Evolutionary conservation across 1,284 basidiomycete genomes (phyloP).

Genomic region (Porogramme epimiltina): DNA sequence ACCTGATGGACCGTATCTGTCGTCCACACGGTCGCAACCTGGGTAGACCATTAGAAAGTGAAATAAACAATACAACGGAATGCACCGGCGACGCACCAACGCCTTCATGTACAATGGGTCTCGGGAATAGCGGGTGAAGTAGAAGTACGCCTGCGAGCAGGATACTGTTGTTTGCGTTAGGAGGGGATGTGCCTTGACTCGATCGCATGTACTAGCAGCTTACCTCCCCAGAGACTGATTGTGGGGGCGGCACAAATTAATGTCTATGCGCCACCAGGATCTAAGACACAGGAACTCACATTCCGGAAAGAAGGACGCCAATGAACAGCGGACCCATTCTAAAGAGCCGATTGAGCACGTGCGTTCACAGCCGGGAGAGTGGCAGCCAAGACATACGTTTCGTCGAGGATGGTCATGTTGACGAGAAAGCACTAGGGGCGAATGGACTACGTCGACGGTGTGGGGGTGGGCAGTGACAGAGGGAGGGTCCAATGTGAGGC

Average conservation of each 20-base stretch:
- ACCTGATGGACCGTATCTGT: conserved; percentile 51
- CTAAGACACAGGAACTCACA: conserved; percentile 3
- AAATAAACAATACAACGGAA: background rate
- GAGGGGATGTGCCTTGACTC: too few relatives aligned
- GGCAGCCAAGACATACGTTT: conserved; percentile 5
- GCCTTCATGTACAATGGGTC: conserved; percentile 52
- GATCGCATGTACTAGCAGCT: too few relatives aligned
- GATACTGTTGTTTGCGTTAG: conserved; percentile 54
- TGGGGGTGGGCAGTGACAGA: conserved; percentile 2
- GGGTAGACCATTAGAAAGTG: background rate
- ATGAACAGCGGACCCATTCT: conserved; percentile 16
- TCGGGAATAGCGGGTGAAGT: conserved; percentile 51
- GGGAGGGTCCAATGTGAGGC: conserved; percentile 9
- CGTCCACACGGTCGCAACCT: conserved; percentile 51
- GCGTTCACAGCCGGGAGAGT: background rate
- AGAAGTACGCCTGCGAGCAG: conserved; percentile 56
- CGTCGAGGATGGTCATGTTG: conserved; percentile 12
- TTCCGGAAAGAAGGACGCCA: conserved; percentile 11
- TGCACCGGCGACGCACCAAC: conserved; percentile 35
- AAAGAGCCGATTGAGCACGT: background rate
- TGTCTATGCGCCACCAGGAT: background rate
- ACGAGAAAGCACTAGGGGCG: background rate
- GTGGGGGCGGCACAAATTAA: background rate
- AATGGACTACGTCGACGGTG: background rate
- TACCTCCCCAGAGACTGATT: conserved; percentile 7